These are phyloP conservation scores for Globisporangium rhizosaccharum DNA, from an alignment of 352 stramenopile genomes.

Conservation along the genomic window DNA sequence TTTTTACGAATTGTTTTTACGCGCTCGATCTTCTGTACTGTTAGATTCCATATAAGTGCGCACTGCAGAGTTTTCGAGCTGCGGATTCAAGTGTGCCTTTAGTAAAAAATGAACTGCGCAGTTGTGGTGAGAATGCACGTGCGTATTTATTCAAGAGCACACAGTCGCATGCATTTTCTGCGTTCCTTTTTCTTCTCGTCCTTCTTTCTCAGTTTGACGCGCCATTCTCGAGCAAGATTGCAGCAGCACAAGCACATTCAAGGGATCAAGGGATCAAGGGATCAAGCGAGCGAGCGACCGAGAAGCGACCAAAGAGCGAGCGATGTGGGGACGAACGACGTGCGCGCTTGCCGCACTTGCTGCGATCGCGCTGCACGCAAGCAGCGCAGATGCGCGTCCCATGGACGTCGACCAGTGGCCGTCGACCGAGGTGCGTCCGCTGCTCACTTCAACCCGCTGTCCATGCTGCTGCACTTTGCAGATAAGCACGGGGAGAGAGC, in stretches of 20 bases:
- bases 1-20: too few species aligned
- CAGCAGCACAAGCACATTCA: not conserved
- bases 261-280: constrained; percentile 6
- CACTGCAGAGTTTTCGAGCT: too few species aligned
- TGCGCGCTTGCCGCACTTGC: constrained; percentile 12
- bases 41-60: too few species aligned
- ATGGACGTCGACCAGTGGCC: constrained; percentile 85
- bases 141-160: too few species aligned
- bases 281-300: constrained; percentile 3
- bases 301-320: not conserved
- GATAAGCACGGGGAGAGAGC: not conserved
- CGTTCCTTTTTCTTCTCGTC: not conserved
- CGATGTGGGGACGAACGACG: constrained; percentile 9
- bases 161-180: too few species aligned
- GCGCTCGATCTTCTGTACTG: too few species aligned
- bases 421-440: constrained; percentile 56
- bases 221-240: constrained; percentile 8
- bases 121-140: too few species aligned
- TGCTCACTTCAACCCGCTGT: not conserved
- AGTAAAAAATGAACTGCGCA: too few species aligned
- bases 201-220: constrained; percentile 3
- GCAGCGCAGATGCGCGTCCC: constrained; percentile 23
- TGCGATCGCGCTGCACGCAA: constrained; percentile 19
- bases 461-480: not conserved
- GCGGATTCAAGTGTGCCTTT: too few species aligned